These are phyloP conservation scores for Diaporthe helianthi DNA, from an alignment of 2,329 filamentous ascomycete species.

Conservation along the genomic window DNA sequence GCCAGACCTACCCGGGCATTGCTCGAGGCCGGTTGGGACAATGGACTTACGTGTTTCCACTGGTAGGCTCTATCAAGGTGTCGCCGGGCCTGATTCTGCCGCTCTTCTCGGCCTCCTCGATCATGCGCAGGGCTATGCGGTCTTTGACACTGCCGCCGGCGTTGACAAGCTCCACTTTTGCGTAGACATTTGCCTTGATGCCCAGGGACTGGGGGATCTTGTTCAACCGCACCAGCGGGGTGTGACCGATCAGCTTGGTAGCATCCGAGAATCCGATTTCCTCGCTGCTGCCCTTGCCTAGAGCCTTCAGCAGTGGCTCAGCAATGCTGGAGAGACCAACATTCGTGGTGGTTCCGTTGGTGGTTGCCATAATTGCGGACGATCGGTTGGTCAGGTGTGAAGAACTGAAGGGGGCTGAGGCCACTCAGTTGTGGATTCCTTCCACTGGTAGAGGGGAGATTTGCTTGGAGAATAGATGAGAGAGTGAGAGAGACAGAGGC, in stretches of 20 bases:
- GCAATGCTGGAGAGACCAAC: constrained; percentile 20
- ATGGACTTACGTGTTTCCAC: constrained; percentile 80
- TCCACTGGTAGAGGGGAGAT: neutral
- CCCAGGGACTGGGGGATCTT: constrained; percentile 90
- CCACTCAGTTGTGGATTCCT: neutral
- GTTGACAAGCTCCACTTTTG: constrained; percentile 92
- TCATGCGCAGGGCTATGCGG: constrained; percentile 94
- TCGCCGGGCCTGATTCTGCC: constrained; percentile 97
- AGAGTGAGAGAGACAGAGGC: neutral
- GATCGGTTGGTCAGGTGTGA: neutral
- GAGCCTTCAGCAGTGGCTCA: constrained; percentile 9
- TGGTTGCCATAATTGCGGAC: constrained; percentile 29
- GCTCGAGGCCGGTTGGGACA: constrained; percentile 38
- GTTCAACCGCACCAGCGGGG: constrained; percentile 93
- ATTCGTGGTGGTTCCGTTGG: constrained; percentile 27
- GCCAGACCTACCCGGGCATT: neutral
- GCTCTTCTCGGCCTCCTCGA: constrained; percentile 89
- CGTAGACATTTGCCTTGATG: constrained; percentile 87
- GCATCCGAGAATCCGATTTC: constrained; percentile 61
- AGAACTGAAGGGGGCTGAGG: neutral
- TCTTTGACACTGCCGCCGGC: constrained; percentile 94
- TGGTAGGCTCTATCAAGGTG: constrained; percentile 96
- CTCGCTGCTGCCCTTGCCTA: neutral
- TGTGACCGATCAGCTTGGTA: constrained; percentile 91
- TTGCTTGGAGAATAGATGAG: neutral